Evolutionary conservation across 225 moss, liverwort and hornwort species (phyloP).

Genomic region (Pleurozium schreberi): DNA sequence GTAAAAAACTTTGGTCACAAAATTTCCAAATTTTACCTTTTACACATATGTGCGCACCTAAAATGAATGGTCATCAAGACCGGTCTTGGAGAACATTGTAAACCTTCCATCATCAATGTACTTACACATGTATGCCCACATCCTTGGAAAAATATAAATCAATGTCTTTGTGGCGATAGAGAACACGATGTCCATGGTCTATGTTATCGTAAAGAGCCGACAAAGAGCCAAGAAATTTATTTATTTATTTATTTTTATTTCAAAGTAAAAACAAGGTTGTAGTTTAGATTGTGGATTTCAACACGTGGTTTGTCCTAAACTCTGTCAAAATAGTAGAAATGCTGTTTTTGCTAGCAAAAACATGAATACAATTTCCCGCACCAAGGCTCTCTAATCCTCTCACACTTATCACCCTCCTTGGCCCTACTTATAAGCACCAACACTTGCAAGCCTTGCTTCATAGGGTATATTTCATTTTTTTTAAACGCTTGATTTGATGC

Average conservation of each 20-base stretch:
- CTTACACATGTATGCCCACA: background rate
- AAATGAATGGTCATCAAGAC: background rate
- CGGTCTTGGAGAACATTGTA: rapidly evolving
- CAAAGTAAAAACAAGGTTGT: background rate
- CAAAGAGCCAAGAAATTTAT: background rate
- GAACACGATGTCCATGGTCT: rapidly evolving
- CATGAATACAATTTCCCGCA: background rate
- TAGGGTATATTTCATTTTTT: background rate
- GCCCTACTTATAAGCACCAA: background rate
- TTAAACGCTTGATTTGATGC: background rate
- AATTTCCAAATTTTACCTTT: background rate
- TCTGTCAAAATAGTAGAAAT: background rate
- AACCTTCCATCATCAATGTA: background rate
- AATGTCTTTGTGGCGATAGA: rapidly evolving
- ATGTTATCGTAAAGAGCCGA: no score
- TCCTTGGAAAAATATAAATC: background rate
- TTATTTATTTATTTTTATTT: background rate
- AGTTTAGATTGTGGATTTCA: background rate
- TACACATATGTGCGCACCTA: rapidly evolving
- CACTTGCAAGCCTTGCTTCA: background rate
- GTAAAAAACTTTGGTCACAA: rapidly evolving
- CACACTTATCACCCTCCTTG: background rate
- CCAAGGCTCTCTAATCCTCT: background rate
- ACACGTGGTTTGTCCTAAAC: background rate
- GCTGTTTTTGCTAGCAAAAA: rapidly evolving